These are phyloP conservation scores for Begonia loranthoides DNA, from an alignment of 306 rosid genomes.

Conservation along the genomic window DNA sequence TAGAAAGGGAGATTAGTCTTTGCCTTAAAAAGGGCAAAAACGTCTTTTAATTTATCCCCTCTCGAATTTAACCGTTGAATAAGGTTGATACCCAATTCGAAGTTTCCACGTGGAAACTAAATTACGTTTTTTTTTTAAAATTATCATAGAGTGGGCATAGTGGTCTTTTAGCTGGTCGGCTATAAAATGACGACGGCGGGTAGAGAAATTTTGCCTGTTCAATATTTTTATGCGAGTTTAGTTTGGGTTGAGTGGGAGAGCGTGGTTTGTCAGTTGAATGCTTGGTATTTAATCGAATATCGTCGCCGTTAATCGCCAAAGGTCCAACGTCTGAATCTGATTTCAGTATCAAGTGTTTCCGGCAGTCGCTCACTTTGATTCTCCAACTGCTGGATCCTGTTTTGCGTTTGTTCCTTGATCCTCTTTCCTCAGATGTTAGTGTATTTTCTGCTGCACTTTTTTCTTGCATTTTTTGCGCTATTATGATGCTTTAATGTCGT, in stretches of 20 bases:
- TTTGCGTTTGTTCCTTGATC: conserved; percentile 6
- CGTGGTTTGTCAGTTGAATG: not conserved
- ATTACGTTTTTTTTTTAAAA: too few species aligned
- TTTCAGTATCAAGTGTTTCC: too few species aligned
- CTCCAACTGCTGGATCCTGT: not conserved
- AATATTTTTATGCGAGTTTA: not conserved
- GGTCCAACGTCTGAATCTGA: not conserved
- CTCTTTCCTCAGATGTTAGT: conserved; percentile 4
- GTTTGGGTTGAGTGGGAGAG: conserved; percentile 3
- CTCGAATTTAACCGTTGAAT: too few species aligned
- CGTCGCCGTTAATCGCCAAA: conserved; percentile 1
- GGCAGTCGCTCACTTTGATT: not conserved
- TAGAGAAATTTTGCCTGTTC: too few species aligned
- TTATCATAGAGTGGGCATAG: too few species aligned
- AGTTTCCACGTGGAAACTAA: too few species aligned
- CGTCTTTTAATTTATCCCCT: too few species aligned
- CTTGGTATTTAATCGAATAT: conserved; percentile 4
- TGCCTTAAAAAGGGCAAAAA: too few species aligned
- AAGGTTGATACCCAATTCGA: too few species aligned
- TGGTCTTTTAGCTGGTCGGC: too few species aligned
- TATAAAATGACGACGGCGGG: too few species aligned
- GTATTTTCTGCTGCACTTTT: not conserved
- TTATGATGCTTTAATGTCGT: not conserved
- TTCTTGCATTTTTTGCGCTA: not conserved
- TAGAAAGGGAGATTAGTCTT: too few species aligned